Evolutionary conservation across 1,139 yeast species (phyloP).

Genomic region (Pichia sp.): DNA sequence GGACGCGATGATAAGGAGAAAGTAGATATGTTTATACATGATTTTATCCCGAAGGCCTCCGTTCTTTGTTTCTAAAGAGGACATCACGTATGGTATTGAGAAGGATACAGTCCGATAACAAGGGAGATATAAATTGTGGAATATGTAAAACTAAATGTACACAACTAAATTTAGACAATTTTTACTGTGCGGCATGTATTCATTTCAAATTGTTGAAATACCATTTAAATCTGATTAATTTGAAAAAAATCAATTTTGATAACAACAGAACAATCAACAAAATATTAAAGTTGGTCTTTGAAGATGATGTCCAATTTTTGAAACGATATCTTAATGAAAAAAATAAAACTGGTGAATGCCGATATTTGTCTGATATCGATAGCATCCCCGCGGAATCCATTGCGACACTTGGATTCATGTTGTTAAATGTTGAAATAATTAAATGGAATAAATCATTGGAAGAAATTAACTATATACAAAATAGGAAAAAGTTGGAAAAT

Average conservation of each 20-base stretch:
- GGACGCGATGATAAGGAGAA: too few species aligned
- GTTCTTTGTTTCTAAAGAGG: too few species aligned
- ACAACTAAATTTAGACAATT: neutral
- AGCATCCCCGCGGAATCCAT: constrained; percentile 27
- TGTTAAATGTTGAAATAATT: constrained; percentile 34
- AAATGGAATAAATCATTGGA: constrained; percentile 23
- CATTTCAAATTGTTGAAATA: constrained; percentile 19
- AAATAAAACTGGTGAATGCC: too few species aligned
- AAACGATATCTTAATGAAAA: constrained; percentile 9
- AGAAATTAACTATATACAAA: constrained; percentile 20
- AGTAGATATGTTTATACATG: too few species aligned
- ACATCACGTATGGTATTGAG: too few species aligned
- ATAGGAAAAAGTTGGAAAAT: constrained; percentile 7
- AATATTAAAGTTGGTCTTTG: neutral
- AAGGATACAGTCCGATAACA: too few species aligned
- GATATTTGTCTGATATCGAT: neutral
- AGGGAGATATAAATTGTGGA: too few species aligned
- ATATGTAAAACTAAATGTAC: too few species aligned
- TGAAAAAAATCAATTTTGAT: constrained; percentile 12
- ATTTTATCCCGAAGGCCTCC: too few species aligned
- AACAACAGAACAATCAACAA: constrained; percentile 12
- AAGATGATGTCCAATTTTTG: constrained; percentile 14
- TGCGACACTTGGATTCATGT: constrained; percentile 34
- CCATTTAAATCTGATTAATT: constrained; percentile 15
- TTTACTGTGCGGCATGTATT: constrained; percentile 20